Conservation (phyloP, 1,139 yeast species). For the Blastobotrys ciferrii region DNA sequence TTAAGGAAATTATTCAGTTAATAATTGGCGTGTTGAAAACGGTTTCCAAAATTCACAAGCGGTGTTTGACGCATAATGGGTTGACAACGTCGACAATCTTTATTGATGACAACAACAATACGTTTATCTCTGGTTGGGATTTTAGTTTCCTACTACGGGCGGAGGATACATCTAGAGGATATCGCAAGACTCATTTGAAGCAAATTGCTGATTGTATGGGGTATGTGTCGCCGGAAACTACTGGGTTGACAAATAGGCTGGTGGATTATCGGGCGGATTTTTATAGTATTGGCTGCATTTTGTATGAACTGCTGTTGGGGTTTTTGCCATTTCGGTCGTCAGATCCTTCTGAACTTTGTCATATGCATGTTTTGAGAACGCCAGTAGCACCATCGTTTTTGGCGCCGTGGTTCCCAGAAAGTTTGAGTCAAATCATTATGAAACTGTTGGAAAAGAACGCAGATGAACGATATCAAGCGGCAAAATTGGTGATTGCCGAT, state of each 20-base stretch:
- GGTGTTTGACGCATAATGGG: conserved; percentile 52
- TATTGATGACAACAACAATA: conserved; percentile 35
- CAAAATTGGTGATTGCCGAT: conserved; percentile 44
- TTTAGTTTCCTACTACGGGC: conserved; percentile 46
- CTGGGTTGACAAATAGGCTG: conserved; percentile 43
- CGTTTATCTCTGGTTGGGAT: conserved; percentile 52
- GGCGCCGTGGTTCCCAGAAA: conserved; percentile 42
- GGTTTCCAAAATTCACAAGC: conserved; percentile 43
- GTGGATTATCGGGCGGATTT: conserved; percentile 53
- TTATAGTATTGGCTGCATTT: conserved; percentile 50
- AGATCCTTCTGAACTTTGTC: conserved; percentile 44
- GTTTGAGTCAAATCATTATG: conserved; percentile 45
- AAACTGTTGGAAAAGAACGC: conserved; percentile 48
- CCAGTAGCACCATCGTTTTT: conserved; percentile 44
- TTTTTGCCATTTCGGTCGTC: conserved; percentile 46
- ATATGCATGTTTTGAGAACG: conserved; percentile 45
- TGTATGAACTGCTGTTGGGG: conserved; percentile 51
- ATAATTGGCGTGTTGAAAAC: conserved; percentile 41
- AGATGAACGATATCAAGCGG: conserved; percentile 43
- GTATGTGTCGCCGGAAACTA: conserved; percentile 53
- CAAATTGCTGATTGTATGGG: conserved; percentile 45
- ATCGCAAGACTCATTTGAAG: conserved; percentile 31
- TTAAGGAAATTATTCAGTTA: conserved; percentile 40
- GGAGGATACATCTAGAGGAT: conserved; percentile 44
- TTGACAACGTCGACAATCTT: conserved; percentile 44